A percentile compares a stretch with the other conserved stretches of the same genome.
Evolutionary conservation across 768 basidiomycete genomes (phyloP).

Genomic region (Lentinula aciculospora): DNA sequence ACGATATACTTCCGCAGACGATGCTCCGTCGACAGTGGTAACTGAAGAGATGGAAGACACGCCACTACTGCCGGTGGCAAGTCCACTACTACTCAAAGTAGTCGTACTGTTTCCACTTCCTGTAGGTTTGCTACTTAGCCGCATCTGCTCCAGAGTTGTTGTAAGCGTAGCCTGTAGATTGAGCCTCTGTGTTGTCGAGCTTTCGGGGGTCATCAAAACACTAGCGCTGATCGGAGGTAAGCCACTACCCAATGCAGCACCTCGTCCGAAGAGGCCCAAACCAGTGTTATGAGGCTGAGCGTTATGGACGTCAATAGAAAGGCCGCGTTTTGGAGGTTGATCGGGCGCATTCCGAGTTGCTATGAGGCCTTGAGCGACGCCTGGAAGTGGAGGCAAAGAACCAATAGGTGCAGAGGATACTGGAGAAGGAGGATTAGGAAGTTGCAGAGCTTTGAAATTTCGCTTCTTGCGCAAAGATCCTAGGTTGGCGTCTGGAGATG

Average conservation of each 20-base stretch:
- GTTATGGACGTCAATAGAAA: not conserved
- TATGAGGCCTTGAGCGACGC: not conserved
- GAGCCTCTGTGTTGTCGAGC: slow-evolving; percentile 51
- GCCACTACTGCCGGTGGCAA: not conserved
- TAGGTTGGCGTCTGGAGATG: not conserved
- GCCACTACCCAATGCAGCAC: not conserved
- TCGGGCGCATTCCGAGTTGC: not conserved
- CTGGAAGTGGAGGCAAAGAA: not conserved
- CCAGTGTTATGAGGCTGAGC: slow-evolving; percentile 1
- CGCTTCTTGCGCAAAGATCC: slow-evolving; percentile 2
- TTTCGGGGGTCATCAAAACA: slow-evolving; percentile 48
- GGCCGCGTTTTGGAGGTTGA: not conserved
- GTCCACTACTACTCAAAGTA: slow-evolving; percentile 2
- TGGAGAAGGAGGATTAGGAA: not conserved
- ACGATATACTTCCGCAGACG: not conserved
- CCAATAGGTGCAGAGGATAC: not conserved
- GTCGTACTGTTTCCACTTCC: slow-evolving; percentile 49
- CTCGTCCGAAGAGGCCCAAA: not conserved
- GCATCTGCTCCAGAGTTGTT: slow-evolving; percentile 81
- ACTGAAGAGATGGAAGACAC: not conserved
- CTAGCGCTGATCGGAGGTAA: slow-evolving; percentile 14
- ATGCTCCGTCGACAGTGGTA: not conserved
- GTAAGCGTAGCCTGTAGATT: slow-evolving; percentile 77
- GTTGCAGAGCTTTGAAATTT: slow-evolving; percentile 5
- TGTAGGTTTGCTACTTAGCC: not conserved